A percentile compares a stretch with the other conserved stretches of the same genome.
These are phyloP conservation scores for Thozetella sp. DNA, from an alignment of 495 filamentous ascomycete genomes.

Conservation along the genomic window DNA sequence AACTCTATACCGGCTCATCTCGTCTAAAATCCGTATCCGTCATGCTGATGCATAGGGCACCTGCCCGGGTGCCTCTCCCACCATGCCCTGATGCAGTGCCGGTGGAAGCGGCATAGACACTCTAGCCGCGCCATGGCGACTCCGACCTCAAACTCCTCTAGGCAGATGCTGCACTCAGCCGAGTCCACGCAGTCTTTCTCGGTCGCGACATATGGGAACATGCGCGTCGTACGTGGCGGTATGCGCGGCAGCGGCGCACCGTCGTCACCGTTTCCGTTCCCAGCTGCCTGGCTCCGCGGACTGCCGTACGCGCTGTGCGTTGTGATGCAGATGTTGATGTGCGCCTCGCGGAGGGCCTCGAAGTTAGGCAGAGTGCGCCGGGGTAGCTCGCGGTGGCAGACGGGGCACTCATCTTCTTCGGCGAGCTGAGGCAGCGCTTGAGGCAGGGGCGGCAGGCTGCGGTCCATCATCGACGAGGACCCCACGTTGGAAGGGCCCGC, in stretches of 20 bases:
- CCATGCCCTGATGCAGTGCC: conserved; percentile 63
- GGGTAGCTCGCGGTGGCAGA: conserved; percentile 80
- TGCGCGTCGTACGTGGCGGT: conserved; percentile 41
- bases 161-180: conserved; percentile 91
- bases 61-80: conserved; percentile 50
- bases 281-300: conserved; percentile 2
- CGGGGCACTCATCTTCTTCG: conserved; percentile 90
- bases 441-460: conserved; percentile 22
- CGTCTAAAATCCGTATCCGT: conserved; percentile 42
- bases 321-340: conserved; percentile 77
- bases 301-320: conserved; percentile 38
- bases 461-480: conserved; percentile 12
- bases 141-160: conserved; percentile 92
- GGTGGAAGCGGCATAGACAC: conserved; percentile 93
- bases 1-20: neutral
- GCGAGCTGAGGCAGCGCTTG: conserved; percentile 42
- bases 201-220: conserved; percentile 73
- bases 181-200: conserved; percentile 89
- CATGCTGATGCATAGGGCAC: conserved; percentile 59
- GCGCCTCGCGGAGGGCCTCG: conserved; percentile 68
- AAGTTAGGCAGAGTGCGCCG: conserved; percentile 59
- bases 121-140: conserved; percentile 81
- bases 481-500: neutral
- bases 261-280: conserved; percentile 11
- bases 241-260: conserved; percentile 22